Base-by-base conservation (phyloP, 1,284 basidiomycete species). In the Anthracocystis setariae region DNA sequence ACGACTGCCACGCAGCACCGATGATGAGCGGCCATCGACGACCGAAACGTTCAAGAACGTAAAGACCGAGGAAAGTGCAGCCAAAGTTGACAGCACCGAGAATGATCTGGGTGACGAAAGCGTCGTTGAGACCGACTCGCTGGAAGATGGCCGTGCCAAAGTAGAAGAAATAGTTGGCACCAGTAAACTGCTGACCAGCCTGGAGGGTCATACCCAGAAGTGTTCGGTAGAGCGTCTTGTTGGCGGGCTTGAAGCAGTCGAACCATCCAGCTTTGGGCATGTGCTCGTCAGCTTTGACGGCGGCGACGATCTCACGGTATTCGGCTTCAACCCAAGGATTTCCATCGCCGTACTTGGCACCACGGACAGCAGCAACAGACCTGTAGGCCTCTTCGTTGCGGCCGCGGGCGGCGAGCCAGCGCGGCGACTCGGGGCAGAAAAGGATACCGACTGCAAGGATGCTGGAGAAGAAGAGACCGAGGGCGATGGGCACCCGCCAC, bases 381-480 rank as follows among this genome's bases (percentile, higher is more conserved):
- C 72, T 67, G 25, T 85, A 85, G 3, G 88, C 89, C 57, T 89
- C 86, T 27, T 88, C 87, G 42, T 84, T 76, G 27, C 85, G 85
- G 17, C 86, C 87, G 24, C 85, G 85, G 72, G 50, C 86, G 85
- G 67, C 77, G 24, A 90, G 86, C 90, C 90, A 91, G 33, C 81
- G 79, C n/a, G 90, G 90, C 46, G 86, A 88, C 81, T 91, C 90
- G 20, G 90, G 91, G 88, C 91, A 90, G 78, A 90, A 89, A 15
- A 89, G 78, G 69, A 92, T 92, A 39, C 90, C 90, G 29, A 88
- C 67, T 27, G 86, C 86, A 9, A 92, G 87, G 48, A 92, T 86
- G 48, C 87, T 78, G 3, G 89, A 87, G 87, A 90, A 92, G 56
- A 89, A 82, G 72, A 92, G 85, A 32, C 90, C 89, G 58, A 91